A percentile compares a stretch with the other conserved stretches of the same genome.
phyloP scores from a whole-genome alignment of 371 early-diverging fungal genomes.

The Chytridium lagenaria region DNA sequence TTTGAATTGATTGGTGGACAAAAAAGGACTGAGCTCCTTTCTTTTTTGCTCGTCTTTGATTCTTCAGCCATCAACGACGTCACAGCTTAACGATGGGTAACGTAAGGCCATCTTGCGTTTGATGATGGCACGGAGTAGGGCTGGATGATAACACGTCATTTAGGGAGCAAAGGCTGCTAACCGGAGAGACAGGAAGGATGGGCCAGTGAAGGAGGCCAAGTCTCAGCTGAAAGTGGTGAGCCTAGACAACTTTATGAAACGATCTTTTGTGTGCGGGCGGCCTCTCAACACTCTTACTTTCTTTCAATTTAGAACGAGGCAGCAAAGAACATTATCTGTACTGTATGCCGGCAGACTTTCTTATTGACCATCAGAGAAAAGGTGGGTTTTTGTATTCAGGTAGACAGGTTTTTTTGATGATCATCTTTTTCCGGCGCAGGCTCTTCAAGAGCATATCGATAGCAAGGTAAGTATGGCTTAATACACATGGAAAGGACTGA shows the following conservation, averaged over 20 bases:
- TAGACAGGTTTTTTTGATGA: neutral
- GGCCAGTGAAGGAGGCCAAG: constrained; percentile 60
- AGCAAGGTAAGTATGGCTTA: constrained; percentile 30
- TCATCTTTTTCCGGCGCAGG: constrained; percentile 3
- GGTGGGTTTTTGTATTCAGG: constrained; percentile 40
- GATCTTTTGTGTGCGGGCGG: neutral
- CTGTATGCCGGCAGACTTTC: constrained; percentile 81
- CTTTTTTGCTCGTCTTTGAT: no score
- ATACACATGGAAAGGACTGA: neutral
- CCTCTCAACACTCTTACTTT: neutral
- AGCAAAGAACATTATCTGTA: constrained; percentile 81
- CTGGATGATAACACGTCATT: neutral
- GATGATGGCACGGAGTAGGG: neutral
- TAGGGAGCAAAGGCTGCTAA: constrained; percentile 79
- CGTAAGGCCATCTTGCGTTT: no score
- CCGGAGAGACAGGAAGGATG: constrained; percentile 76
- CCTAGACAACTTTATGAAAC: neutral
- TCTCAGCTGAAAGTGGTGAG: constrained; percentile 79
- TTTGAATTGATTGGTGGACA: no score
- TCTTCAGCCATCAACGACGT: no score
- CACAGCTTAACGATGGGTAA: no score
- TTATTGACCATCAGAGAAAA: constrained; percentile 79
- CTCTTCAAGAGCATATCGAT: constrained; percentile 43
- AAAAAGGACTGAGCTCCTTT: no score
- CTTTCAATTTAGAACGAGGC: constrained; percentile 75